Evolutionary conservation across 192 early-diverging fungal genomes (phyloP), one percentile per base, ranked within the genome.

Genomic region (Backusella liffmaniae): DNA sequence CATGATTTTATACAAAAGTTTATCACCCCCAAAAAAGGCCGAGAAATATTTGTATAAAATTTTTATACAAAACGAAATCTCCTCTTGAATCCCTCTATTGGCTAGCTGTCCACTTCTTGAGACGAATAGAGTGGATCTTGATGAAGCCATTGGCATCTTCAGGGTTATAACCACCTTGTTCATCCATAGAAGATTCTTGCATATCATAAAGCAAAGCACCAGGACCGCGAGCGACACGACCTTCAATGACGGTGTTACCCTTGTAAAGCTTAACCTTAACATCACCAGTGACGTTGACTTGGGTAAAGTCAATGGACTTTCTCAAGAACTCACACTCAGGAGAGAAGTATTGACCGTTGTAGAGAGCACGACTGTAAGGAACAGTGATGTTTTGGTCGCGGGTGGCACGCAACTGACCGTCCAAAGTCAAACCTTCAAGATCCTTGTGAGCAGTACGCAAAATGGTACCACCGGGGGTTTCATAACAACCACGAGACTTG

Each of bases 401-500:
- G 69, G 96, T 87, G 42, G 93, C 90, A 83, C 98, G 96, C 30
- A 98, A 91, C 84, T 98, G 96, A 78, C 98, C 94, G 84, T 99
- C 98, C 73, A 99, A 86, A 36, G 92, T 93, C 70, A 99, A 85
- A 53, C 97, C 97, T 86, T 99, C 98, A 37, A 99, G 84, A 81
- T 99, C 98, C 66, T 96, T 91, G 86, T 99, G 97, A 2, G 96
- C 96, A 59, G 93, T 92, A 81, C 95, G 94, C 73, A 99, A 88
- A 68, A 99, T 93, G 23, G 98, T 99, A 71, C 97, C 98, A 26
- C 94, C 98, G 68, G 98, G 98, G 53, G 98, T 98, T 84, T 99
- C 98, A 92, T 99, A 99, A 88, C 98, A 99, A 81, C 97, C 97
- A 46, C 97, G 96, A 70, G 95, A 96, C 90, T 98, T 99, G 89